Evolutionary conservation across 169 alveolate species (phyloP).

Genomic region (Cryptosporidium viatorum): DNA sequence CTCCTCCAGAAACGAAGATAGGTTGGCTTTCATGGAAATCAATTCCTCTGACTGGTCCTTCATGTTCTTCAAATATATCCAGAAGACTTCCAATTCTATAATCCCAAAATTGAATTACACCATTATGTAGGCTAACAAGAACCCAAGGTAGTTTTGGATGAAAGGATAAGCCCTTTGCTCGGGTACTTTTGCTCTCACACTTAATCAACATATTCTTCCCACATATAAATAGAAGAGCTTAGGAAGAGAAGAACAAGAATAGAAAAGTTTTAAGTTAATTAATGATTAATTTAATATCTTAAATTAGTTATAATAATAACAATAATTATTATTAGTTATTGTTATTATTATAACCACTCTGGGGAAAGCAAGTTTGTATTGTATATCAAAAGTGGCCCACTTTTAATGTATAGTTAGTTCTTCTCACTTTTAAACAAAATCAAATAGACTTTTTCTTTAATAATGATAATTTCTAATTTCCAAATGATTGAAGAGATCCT

Average conservation of each 20-base stretch:
- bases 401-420: too few relatives aligned
- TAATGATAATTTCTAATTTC: too few relatives aligned
- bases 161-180: constrained; percentile 95
- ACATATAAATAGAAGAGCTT: background rate
- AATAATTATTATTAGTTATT: too few relatives aligned
- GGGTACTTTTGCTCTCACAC: constrained; percentile 93
- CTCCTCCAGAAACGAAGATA: constrained; percentile 97
- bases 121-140: constrained; percentile 93
- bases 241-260: background rate
- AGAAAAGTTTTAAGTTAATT: background rate
- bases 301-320: background rate
- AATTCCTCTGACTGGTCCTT: constrained; percentile 96
- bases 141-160: constrained; percentile 96
- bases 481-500: background rate
- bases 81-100: constrained; percentile 88
- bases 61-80: constrained; percentile 92
- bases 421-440: background rate
- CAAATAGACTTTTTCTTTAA: background rate
- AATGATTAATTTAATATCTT: background rate
- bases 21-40: constrained; percentile 94
- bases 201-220: constrained; percentile 86
- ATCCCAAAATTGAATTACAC: constrained; percentile 94
- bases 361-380: too few relatives aligned
- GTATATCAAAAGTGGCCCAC: background rate
- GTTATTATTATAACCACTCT: too few relatives aligned